Conservation (phyloP, 2,329 filamentous ascomycete species). For the Emmonsia crescens region DNA sequence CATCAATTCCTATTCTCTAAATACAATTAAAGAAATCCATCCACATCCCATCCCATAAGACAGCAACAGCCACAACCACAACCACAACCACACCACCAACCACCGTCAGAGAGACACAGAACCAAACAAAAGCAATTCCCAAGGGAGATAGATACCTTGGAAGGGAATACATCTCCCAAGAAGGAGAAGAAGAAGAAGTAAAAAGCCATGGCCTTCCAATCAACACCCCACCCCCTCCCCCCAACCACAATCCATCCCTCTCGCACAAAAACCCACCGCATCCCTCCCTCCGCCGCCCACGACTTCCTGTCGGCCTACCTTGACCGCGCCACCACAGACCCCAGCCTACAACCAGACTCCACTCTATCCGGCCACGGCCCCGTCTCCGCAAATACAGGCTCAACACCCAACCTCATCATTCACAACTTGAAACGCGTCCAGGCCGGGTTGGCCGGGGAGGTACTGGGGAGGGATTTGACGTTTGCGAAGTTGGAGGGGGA, state of each 20-base stretch:
- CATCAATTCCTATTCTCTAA: background rate
- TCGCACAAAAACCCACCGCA: slow-evolving; percentile 14
- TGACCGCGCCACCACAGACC: slow-evolving; percentile 31
- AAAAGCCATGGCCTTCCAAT: slow-evolving; percentile 25
- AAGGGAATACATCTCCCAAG: background rate
- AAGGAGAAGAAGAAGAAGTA: background rate
- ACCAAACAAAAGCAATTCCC: background rate
- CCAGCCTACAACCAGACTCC: slow-evolving; percentile 34
- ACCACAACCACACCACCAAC: background rate
- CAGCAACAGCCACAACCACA: background rate
- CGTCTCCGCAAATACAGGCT: slow-evolving; percentile 30
- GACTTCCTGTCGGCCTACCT: slow-evolving; percentile 35
- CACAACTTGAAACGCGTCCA: slow-evolving; percentile 37
- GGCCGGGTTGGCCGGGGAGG: slow-evolving; percentile 33
- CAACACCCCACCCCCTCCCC: slow-evolving; percentile 27
- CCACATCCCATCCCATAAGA: background rate
- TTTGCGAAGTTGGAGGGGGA: slow-evolving; percentile 21
- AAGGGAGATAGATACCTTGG: background rate
- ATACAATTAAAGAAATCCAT: background rate
- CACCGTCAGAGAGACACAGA: background rate
- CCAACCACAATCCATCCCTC: slow-evolving; percentile 28
- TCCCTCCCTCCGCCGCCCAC: slow-evolving; percentile 30
- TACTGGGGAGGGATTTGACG: slow-evolving; percentile 31
- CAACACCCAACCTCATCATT: slow-evolving; percentile 32
- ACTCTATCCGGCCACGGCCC: slow-evolving; percentile 35